These are phyloP conservation scores for Baeospora myosura DNA, from an alignment of 1,284 basidiomycete genomes.

Conservation along the genomic window DNA sequence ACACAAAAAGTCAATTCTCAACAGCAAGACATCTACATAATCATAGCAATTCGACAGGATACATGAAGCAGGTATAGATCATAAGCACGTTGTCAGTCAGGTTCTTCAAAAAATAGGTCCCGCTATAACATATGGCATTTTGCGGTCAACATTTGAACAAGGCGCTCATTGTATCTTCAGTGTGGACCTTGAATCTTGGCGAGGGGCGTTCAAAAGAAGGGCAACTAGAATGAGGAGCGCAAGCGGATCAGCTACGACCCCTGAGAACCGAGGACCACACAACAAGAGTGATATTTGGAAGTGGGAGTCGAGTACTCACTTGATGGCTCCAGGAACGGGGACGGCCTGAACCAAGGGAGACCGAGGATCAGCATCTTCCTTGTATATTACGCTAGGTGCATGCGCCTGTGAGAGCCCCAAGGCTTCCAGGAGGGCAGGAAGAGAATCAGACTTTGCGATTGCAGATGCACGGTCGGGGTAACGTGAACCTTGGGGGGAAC, in stretches of 20 bases:
- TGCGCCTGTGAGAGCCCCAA: conserved; percentile 11
- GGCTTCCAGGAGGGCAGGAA: neutral
- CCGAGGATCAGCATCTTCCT: conserved; percentile 19
- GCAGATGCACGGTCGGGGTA: too few relatives aligned
- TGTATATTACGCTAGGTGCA: conserved; percentile 10
- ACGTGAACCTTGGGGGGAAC: too few relatives aligned
- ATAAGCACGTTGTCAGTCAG: too few relatives aligned
- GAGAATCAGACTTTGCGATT: conserved; percentile 1
- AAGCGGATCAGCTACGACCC: too few relatives aligned
- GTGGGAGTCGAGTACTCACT: conserved; percentile 18
- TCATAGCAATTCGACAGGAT: neutral
- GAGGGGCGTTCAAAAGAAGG: conserved; percentile 16
- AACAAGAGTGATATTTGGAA: conserved; percentile 10
- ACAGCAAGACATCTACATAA: too few relatives aligned
- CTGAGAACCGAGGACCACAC: too few relatives aligned
- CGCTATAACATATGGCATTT: conserved; percentile 7
- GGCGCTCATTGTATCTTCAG: conserved; percentile 8
- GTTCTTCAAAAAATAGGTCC: conserved; percentile 17
- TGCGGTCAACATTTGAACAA: conserved; percentile 7
- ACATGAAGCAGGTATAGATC: too few relatives aligned
- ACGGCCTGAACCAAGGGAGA: conserved; percentile 15
- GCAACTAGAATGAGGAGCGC: conserved; percentile 9
- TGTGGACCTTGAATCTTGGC: conserved; percentile 9
- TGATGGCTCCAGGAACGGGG: conserved; percentile 9
- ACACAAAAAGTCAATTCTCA: too few relatives aligned